Evolutionary conservation across 2,329 filamentous ascomycete species (phyloP).

Genomic region (Fusarium mundagurra): DNA sequence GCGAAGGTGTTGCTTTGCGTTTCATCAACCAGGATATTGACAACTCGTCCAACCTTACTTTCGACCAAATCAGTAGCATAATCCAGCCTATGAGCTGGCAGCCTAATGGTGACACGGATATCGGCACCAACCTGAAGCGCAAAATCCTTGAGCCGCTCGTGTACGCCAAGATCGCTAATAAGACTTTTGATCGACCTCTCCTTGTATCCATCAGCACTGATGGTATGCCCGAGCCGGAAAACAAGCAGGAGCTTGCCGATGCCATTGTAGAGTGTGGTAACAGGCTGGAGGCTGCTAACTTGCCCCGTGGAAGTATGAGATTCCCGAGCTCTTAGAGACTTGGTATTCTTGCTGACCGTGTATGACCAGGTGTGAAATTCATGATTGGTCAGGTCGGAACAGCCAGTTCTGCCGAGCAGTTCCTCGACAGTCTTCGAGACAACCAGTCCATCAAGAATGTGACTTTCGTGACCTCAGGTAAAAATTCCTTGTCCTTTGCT

Average conservation of each 20-base stretch:
- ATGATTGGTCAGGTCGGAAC: neutral
- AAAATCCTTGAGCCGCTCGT: neutral
- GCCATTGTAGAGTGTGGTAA: neutral
- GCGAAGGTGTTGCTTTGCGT: neutral
- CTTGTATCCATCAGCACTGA: neutral
- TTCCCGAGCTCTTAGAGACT: no score
- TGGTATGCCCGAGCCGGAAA: neutral
- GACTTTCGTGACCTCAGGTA: neutral
- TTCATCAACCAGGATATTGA: neutral
- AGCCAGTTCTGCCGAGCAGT: neutral
- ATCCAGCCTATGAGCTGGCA: neutral
- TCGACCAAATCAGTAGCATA: neutral
- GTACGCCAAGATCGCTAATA: neutral
- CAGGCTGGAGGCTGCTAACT: neutral
- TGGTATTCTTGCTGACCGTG: neutral
- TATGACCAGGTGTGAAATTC: neutral
- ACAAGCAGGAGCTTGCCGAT: neutral
- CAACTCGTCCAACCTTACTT: neutral
- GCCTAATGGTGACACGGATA: neutral
- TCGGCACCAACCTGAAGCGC: neutral
- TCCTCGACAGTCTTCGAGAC: neutral
- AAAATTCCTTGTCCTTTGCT: neutral
- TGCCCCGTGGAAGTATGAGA: neutral
- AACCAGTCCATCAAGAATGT: neutral
- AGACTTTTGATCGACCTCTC: neutral